Evolutionary conservation across 495 filamentous ascomycete genomes (phyloP), one percentile per base, ranked within the genome.

Genomic region (Penicillium malachiteum): DNA sequence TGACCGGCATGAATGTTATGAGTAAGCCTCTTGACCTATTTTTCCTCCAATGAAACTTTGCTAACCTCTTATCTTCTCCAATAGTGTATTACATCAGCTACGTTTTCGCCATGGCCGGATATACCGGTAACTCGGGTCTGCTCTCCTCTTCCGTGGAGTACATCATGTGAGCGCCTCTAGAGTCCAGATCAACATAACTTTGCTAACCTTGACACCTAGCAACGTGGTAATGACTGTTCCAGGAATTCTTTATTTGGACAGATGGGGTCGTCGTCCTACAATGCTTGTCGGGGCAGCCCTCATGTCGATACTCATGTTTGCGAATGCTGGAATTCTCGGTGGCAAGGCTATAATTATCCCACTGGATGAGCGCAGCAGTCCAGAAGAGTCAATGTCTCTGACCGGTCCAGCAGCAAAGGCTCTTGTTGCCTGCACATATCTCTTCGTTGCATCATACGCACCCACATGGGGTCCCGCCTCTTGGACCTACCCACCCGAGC

Each of bases 1-100:
- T 90, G 26, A 87, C 86, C 3, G 87, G 87, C 26, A 88, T 89
- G 82, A 90, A 89, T 62, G 86, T 89, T 12, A 89, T 89, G 85
- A 87, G 48, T 50, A 18, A 50, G 48, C 21, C 21, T 26, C 21
- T 26, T 26, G 21, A 26, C 37, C 3, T 1, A 31, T 33, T 33
- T 17, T 12, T 3, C 32, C 26, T 17, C n/a, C n/a, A n/a, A n/a
- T n/a, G n/a, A n/a, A n/a, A n/a, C 31, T 37, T 2, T 16, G 18
- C 10, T 6, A 18, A 3, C 21, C 8, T 2, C 48, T 10, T 31
- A 18, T 26, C n/a, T n/a, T n/a, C n/a, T 26, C 21, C 21, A 26
- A 26, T 4, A 52, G 52, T 56, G 48, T 78, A 78, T 64, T 63
- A 79, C 55, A 73, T 77, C 48, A 70, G 64, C 14, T 87, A 87